Percentiles rank a stretch among this genome's conserved stretches.
Conservation (phyloP, 163 green algal genomes). For the Botryococcus braunii region DNA sequence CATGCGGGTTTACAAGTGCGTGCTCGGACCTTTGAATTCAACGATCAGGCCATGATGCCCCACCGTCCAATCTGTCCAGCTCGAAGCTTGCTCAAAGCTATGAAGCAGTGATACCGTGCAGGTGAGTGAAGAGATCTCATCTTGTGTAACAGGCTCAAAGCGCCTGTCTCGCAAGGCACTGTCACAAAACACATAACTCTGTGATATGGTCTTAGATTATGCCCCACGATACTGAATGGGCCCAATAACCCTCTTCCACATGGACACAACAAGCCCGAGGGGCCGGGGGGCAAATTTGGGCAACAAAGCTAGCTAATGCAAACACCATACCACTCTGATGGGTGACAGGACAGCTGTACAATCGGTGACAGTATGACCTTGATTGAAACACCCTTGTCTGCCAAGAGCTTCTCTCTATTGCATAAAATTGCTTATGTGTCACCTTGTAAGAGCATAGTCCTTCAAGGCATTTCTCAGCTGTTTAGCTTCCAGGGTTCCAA, state of each 20-base stretch:
- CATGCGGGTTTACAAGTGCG: no score
- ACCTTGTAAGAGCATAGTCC: conserved; percentile 73
- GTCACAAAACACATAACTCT: conserved; percentile 10
- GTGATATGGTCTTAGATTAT: neutral
- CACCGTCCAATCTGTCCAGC: conserved; percentile 58
- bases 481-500: conserved; percentile 71
- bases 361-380: neutral
- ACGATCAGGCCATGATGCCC: conserved; percentile 53
- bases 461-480: conserved; percentile 49
- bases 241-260: neutral
- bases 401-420: neutral
- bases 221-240: neutral
- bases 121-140: conserved; percentile 42
- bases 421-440: neutral
- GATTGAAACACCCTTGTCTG: neutral
- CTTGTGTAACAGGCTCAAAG: conserved; percentile 48
- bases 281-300: neutral
- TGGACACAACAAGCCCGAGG: neutral
- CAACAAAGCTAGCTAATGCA: neutral
- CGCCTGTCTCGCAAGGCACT: conserved; percentile 49
- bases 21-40: conserved; percentile 39
- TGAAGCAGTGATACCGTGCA: conserved; percentile 64
- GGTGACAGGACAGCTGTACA: neutral
- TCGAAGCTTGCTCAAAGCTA: conserved; percentile 41
- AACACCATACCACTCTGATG: neutral